phyloP scores from a whole-genome alignment of 2,329 filamentous ascomycete species.

The Stachybotrys chlorohalonatus region DNA sequence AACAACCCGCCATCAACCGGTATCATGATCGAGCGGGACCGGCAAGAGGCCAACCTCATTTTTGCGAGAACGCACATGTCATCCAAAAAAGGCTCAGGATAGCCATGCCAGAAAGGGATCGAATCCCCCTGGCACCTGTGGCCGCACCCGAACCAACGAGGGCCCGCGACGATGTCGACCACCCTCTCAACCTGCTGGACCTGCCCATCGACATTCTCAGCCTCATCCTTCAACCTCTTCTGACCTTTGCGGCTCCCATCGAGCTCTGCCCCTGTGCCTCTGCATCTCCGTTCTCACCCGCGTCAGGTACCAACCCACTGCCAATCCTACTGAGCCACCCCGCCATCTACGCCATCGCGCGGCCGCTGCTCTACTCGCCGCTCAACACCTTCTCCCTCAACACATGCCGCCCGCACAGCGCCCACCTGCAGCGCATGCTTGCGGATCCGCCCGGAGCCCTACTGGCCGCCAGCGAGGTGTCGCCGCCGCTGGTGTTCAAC shows the following conservation, averaged over 20 bases:
- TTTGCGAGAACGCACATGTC: too few relatives aligned
- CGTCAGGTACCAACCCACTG: slow-evolving; percentile 8
- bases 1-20: too few relatives aligned
- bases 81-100: too few relatives aligned
- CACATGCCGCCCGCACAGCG: slow-evolving; percentile 14
- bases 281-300: background rate
- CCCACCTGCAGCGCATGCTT: slow-evolving; percentile 12
- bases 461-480: slow-evolving; percentile 6
- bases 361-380: slow-evolving; percentile 19
- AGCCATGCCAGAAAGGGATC: too few relatives aligned
- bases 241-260: slow-evolving; percentile 13
- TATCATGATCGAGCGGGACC: too few relatives aligned
- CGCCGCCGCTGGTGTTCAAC: slow-evolving; percentile 13
- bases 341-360: slow-evolving; percentile 20
- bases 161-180: background rate
- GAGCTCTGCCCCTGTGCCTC: slow-evolving; percentile 18
- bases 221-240: slow-evolving; percentile 19
- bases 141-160: background rate
- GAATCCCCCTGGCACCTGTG: too few relatives aligned
- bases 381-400: slow-evolving; percentile 21
- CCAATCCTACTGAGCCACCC: slow-evolving; percentile 22
- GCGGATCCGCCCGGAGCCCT: slow-evolving; percentile 9
- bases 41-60: too few relatives aligned
- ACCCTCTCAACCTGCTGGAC: slow-evolving; percentile 19
- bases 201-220: slow-evolving; percentile 22